Conservation (phyloP, 2,329 filamentous ascomycete genomes). For the Colletotrichum sansevieriae region DNA sequence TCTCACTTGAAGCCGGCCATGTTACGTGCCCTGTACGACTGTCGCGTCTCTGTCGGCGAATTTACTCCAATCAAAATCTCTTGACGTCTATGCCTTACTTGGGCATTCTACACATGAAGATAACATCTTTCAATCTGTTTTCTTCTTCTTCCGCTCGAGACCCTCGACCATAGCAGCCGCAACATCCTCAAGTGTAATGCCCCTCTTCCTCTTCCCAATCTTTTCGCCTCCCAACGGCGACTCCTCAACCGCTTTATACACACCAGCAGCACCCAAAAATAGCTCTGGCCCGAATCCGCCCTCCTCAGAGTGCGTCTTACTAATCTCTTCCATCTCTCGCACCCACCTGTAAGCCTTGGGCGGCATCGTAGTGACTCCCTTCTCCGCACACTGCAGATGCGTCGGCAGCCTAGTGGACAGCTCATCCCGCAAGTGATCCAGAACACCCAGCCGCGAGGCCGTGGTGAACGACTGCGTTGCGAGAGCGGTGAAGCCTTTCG, state of each 20-base stretch:
- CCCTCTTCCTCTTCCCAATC: conserved; percentile 67
- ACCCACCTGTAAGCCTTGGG: conserved; percentile 85
- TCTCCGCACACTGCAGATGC: conserved; percentile 60
- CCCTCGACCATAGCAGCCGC: conserved; percentile 63
- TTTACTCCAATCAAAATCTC: no score
- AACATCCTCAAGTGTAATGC: conserved; percentile 69
- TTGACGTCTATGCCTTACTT: no score
- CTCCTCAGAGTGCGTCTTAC: conserved; percentile 72
- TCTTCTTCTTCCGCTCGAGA: conserved; percentile 59
- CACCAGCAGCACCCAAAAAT: conserved; percentile 70
- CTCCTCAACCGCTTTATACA: conserved; percentile 73
- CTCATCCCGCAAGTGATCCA: conserved; percentile 69
- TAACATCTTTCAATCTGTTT: conserved; percentile 43
- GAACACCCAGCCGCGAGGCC: conserved; percentile 72
- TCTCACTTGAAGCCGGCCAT: no score
- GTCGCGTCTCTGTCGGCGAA: no score
- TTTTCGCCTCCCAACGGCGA: conserved; percentile 71
- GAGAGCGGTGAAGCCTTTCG: conserved; percentile 76
- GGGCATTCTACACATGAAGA: no score
- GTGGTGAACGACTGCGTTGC: conserved; percentile 79
- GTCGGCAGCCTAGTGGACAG: conserved; percentile 64
- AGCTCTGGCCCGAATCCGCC: conserved; percentile 70
- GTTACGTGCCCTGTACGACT: no score
- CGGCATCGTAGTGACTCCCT: conserved; percentile 70
- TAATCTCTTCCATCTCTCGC: conserved; percentile 82